Evolutionary conservation across 2,329 filamentous ascomycete genomes (phyloP), one percentile per base, ranked within the genome.

Genomic region (Thelonectria olida): DNA sequence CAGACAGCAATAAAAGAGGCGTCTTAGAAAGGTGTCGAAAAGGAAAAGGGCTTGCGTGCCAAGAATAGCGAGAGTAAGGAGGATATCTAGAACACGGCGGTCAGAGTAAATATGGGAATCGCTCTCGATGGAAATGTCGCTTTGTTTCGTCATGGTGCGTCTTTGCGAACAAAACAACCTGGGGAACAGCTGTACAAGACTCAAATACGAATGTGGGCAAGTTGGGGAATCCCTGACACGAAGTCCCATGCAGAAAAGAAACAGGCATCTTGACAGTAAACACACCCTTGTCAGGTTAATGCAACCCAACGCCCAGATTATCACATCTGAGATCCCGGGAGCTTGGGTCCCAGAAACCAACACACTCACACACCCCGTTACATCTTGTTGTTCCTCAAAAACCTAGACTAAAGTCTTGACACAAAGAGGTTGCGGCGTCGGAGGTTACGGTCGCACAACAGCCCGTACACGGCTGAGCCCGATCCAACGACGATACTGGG

Each of bases 291-390:
- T 60, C 41, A 62, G 50, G 59, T 69, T 56, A 57, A 71, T 68
- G 67, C 66, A 69, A 54, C 56, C 19, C 25, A 27, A 15, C 56
- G 42, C 64, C 60, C 47, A 61, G 57, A 67, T 66, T 63, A 67
- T 70, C 68, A 69, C 49, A 68, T 68, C 61, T 64, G 44, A 62
- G 45, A 61, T 64, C 66, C 69, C 69, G 69, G 67, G 58, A 67
- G 67, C 54, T 69, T 70, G 69, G 69, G 58, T 65, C 65, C 59
- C 57, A 63, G 55, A 64, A 69, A 59, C 66, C 62, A 57, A 42
- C 47, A 42, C 28, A 13, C 22, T 9, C 38, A 20, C 9, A 7
- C 15, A 22, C 13, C 7, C 31, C 20, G 7, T 17, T 34, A 34
- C 31, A 34, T 13, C 7, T 34, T 5, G 28, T 34, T 15, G 31